Percentiles rank a stretch among this genome's conserved stretches.
These are phyloP conservation scores for Ceratocystis alfenasii DNA, from an alignment of 2,329 filamentous ascomycete genomes.

Conservation along the genomic window DNA sequence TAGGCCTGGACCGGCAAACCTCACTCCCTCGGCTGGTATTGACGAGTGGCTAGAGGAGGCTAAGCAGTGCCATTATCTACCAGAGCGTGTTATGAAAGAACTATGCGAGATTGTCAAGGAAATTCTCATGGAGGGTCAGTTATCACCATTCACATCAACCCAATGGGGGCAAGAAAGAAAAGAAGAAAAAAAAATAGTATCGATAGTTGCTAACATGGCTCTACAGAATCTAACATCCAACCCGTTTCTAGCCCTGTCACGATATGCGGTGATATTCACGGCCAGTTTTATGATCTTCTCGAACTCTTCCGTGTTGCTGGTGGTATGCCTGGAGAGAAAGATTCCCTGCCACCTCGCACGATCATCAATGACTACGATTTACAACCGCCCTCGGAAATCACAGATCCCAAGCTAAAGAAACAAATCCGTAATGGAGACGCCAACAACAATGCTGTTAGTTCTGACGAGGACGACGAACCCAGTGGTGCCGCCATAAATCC, in stretches of 20 bases:
- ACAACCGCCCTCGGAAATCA: slow-evolving; percentile 81
- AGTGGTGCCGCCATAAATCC: slow-evolving; percentile 21
- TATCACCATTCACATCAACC: neutral
- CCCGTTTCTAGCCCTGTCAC: slow-evolving; percentile 95
- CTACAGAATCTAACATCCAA: slow-evolving; percentile 88
- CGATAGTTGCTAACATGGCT: neutral
- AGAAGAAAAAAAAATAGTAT: neutral
- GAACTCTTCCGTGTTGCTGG: slow-evolving; percentile 95
- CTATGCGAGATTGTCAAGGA: slow-evolving; percentile 98
- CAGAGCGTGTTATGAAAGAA: slow-evolving; percentile 95
- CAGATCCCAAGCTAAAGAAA: slow-evolving; percentile 72
- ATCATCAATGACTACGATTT: slow-evolving; percentile 85
- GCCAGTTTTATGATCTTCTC: slow-evolving; percentile 94
- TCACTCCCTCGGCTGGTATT: slow-evolving; percentile 70
- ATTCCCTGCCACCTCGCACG: slow-evolving; percentile 50
- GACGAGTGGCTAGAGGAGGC: slow-evolving; percentile 96
- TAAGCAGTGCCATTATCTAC: slow-evolving; percentile 93
- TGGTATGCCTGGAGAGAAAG: slow-evolving; percentile 74
- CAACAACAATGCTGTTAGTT: slow-evolving; percentile 35
- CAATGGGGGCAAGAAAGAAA: neutral
- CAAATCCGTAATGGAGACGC: slow-evolving; percentile 55
- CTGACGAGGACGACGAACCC: slow-evolving; percentile 29
- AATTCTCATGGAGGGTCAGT: slow-evolving; percentile 86
- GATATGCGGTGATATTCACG: slow-evolving; percentile 95
- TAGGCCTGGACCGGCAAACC: slow-evolving; percentile 78